Evolutionary conservation across 176 grass and related monocot genomes (phyloP), one percentile per base, ranked within the genome.

Genomic region (Pharus latifolius): DNA sequence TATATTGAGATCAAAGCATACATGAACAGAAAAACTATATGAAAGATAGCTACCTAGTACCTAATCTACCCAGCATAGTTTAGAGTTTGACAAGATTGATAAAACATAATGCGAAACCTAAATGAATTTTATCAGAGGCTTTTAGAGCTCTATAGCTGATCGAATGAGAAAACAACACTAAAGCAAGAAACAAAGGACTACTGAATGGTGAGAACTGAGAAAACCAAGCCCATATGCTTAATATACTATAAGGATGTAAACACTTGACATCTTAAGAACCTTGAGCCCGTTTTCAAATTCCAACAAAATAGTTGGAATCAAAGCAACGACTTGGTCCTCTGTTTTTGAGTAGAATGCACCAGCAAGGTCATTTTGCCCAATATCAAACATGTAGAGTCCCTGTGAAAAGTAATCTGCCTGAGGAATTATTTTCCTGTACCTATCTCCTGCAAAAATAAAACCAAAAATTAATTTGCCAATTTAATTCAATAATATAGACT

Each of bases 361-460:
- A 56, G 95, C 95, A 79, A 99, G 79, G 46, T 99, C 95, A 83
- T 99, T 99, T 77, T 99, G 95, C 34, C 95, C 95, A 61, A 99
- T 91, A 71, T 99, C 95, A 86, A 99, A 99, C 95, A 73, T 99
- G 79, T 99, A 99, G 9, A 99, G 82, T 35, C 79, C 95, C 60
- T 88, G 74, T 2, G 64, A 56, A 69, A 99, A 99, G 73, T 75
- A 94, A 87, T 99, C 72, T 31, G 15, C 30, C 35, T 86, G 68
- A 76, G 95, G 95, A 83, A 99, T 87, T 58, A 88, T 94, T 48
- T 47, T 74, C 15, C 56, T 88, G 54, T 60, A 88, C 49, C 70
- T 74, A 81, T 86, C 82, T 40, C 87, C 95, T 99, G 78, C 25
- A 71, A 75, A 72, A 49, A 31, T 63, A 79, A 61, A 77, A 65